Evolutionary conservation across 2,329 filamentous ascomycete genomes (phyloP).

Genomic region (Chaetomium globosum): DNA sequence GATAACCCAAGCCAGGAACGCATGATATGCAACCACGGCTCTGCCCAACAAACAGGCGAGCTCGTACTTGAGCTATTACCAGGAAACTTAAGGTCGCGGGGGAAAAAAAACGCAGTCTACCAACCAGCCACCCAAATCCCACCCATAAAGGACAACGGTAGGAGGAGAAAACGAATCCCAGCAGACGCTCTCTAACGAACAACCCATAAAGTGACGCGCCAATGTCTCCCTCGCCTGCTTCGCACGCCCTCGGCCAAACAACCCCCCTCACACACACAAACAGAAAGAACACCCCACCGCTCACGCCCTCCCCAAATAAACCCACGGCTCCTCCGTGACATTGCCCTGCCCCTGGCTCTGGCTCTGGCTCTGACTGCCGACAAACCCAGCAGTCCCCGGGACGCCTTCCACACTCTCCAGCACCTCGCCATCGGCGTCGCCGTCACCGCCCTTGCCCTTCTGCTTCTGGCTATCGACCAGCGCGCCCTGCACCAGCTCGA

Average conservation of each 20-base stretch:
- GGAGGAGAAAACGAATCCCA: not conserved
- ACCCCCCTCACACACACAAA: not conserved
- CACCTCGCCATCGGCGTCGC: conserved; percentile 10
- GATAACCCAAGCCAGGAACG: not conserved
- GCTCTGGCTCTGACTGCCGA: conserved; percentile 16
- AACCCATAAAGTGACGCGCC: not conserved
- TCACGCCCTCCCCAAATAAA: conserved; percentile 26
- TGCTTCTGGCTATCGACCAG: conserved; percentile 32
- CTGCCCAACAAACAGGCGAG: not conserved
- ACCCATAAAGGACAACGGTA: not conserved
- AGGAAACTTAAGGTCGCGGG: not conserved
- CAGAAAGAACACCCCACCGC: not conserved
- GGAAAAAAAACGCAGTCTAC: conserved; percentile 14
- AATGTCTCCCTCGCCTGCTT: not conserved
- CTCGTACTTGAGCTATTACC: not conserved
- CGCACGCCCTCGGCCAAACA: not conserved
- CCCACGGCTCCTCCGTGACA: conserved; percentile 25
- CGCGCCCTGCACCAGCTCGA: conserved; percentile 37
- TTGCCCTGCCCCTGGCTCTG: conserved; percentile 18
- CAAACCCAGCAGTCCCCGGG: not conserved
- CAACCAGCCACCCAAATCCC: conserved; percentile 5
- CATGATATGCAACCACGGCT: not conserved
- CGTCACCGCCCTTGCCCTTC: conserved; percentile 15
- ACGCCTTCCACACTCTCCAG: conserved; percentile 27
- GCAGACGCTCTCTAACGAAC: conserved; percentile 1